These are phyloP conservation scores for Mediolabrus comicus DNA, from an alignment of 108 stramenopile species.

Conservation along the genomic window DNA sequence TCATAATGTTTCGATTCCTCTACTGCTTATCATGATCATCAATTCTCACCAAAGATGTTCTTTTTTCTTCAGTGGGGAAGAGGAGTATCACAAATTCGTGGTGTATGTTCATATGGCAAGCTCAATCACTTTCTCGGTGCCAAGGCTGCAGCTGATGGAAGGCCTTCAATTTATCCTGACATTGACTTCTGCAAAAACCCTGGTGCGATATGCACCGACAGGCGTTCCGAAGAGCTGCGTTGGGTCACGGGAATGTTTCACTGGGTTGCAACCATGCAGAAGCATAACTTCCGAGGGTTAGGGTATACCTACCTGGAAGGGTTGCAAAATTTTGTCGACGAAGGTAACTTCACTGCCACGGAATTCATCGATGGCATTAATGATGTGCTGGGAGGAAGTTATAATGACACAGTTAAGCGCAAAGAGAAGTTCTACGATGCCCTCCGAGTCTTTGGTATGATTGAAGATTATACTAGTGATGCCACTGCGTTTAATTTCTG, in stretches of 20 bases:
- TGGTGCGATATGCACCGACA: constrained; percentile 31
- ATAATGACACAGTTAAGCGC: constrained; percentile 15
- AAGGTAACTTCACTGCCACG: constrained; percentile 20
- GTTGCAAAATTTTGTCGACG: constrained; percentile 33
- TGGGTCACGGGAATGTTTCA: constrained; percentile 53
- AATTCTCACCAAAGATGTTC: not conserved
- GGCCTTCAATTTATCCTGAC: constrained; percentile 31
- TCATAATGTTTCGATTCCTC: constrained; percentile 11
- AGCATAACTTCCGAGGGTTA: constrained; percentile 26
- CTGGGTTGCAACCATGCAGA: constrained; percentile 39
- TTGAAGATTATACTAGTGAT: constrained; percentile 11
- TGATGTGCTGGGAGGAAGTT: constrained; percentile 12
- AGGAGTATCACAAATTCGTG: constrained; percentile 33
- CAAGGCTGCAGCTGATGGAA: constrained; percentile 19
- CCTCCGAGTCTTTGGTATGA: constrained; percentile 21
- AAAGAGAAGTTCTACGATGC: constrained; percentile 8
- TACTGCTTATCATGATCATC: not conserved
- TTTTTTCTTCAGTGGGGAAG: constrained; percentile 6
- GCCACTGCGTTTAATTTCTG: not conserved
- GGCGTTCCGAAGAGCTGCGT: constrained; percentile 27
- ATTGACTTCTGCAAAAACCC: constrained; percentile 44
- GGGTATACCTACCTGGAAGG: constrained; percentile 18
- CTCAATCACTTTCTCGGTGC: constrained; percentile 35
- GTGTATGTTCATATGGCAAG: constrained; percentile 38
- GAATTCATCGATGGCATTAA: constrained; percentile 26